Percentiles rank a stretch among this genome's conserved stretches.
These are phyloP conservation scores for Linderina pennispora DNA, from an alignment of 192 early-diverging fungal species.

Conservation along the genomic window DNA sequence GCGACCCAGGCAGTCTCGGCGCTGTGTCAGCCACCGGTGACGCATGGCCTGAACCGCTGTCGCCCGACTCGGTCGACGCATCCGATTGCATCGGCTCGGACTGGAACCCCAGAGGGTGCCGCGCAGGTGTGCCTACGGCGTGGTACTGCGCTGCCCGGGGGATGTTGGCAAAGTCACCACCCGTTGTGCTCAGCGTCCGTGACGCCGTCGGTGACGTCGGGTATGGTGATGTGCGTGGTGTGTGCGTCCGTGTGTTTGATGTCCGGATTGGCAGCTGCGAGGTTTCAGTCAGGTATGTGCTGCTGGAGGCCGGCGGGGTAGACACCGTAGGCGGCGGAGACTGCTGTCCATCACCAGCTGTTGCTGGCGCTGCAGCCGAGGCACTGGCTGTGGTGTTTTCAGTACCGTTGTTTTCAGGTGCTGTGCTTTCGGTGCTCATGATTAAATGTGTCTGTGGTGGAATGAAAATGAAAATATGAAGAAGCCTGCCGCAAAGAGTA, in stretches of 20 bases:
- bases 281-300: conserved; percentile 11
- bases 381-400: background rate
- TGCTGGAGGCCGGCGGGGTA: background rate
- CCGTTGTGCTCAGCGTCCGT: conserved; percentile 4
- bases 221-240: conserved; percentile 22
- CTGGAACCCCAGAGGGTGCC: conserved; percentile 41
- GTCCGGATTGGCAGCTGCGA: conserved; percentile 25
- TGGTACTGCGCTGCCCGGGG: conserved; percentile 42
- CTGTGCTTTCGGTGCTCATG: background rate
- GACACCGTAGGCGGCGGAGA: background rate
- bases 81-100: conserved; percentile 27
- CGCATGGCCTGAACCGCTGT: conserved; percentile 5
- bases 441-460: too few species aligned
- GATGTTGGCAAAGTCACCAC: conserved; percentile 28
- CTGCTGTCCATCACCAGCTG: background rate
- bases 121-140: conserved; percentile 38
- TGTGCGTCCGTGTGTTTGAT: conserved; percentile 7
- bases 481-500: too few species aligned
- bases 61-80: conserved; percentile 23
- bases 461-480: too few species aligned
- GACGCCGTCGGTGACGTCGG: conserved; percentile 1
- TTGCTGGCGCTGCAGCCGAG: background rate
- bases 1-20: background rate
- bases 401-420: background rate
- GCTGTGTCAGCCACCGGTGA: too few species aligned